Conservation (phyloP, 2,329 filamentous ascomycete genomes). For the Aulographum hederae region DNA sequence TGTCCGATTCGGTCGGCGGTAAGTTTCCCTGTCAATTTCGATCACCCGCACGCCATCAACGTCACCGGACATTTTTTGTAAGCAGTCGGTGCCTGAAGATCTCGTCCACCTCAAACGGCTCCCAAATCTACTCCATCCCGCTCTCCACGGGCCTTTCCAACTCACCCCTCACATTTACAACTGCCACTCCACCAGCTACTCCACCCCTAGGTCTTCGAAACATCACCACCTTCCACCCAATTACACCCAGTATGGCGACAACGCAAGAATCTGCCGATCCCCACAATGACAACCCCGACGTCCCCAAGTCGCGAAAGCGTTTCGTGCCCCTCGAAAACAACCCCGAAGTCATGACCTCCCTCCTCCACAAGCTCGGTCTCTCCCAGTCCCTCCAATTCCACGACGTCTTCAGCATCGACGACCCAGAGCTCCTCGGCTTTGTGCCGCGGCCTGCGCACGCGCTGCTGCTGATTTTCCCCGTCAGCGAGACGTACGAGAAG, state of each 20-base stretch:
- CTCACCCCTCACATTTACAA: no score
- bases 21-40: no score
- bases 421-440: conserved; percentile 67
- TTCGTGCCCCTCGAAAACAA: conserved; percentile 40
- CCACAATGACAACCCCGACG: neutral
- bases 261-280: neutral
- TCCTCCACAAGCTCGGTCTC: conserved; percentile 71
- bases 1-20: no score
- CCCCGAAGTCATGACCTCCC: conserved; percentile 69
- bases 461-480: conserved; percentile 80
- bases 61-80: no score
- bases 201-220: no score
- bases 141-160: no score
- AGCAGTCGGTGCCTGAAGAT: no score
- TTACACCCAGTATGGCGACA: neutral
- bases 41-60: no score
- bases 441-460: conserved; percentile 78
- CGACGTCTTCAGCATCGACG: conserved; percentile 83
- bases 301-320: neutral
- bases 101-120: no score
- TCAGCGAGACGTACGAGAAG: conserved; percentile 61
- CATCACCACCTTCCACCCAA: no score
- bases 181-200: no score
- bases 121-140: no score
- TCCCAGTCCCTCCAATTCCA: conserved; percentile 60